These are phyloP conservation scores for Ensete glaucum DNA, from an alignment of 176 grass and related monocot genomes.

Conservation along the genomic window DNA sequence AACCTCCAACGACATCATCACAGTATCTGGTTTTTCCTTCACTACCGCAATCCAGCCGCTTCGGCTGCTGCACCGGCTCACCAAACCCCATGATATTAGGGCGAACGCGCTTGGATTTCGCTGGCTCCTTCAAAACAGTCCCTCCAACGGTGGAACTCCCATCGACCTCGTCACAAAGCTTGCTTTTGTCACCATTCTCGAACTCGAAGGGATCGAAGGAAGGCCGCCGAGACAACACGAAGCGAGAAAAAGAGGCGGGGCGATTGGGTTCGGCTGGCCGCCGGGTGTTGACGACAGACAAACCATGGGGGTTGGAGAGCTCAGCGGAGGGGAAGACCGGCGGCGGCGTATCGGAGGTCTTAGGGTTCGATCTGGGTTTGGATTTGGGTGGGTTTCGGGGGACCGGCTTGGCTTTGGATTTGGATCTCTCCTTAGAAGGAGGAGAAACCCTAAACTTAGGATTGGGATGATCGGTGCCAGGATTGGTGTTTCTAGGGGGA, in stretches of 20 bases:
- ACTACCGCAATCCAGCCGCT: constrained; percentile 31
- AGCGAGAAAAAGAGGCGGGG: constrained; percentile 44
- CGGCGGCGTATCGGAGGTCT: neutral
- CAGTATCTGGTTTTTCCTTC: neutral
- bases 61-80: constrained; percentile 28
- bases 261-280: constrained; percentile 4
- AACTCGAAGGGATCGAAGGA: constrained; percentile 34
- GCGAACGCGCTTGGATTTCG: constrained; percentile 42
- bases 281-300: constrained; percentile 30
- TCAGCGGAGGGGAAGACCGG: constrained; percentile 22
- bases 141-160: neutral
- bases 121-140: constrained; percentile 16
- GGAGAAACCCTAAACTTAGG: constrained; percentile 3
- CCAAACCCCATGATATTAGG: constrained; percentile 42
- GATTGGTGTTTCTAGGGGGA: constrained; percentile 30
- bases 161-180: neutral
- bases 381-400: neutral
- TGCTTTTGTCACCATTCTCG: neutral
- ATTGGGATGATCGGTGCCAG: constrained; percentile 14
- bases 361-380: constrained; percentile 13
- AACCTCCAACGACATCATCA: neutral
- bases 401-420: constrained; percentile 23
- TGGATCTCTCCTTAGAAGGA: constrained; percentile 15
- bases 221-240: constrained; percentile 61
- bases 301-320: constrained; percentile 46